phyloP scores from a whole-genome alignment of 2,329 filamentous ascomycete species.

The Pestalotiopsis sp. region DNA sequence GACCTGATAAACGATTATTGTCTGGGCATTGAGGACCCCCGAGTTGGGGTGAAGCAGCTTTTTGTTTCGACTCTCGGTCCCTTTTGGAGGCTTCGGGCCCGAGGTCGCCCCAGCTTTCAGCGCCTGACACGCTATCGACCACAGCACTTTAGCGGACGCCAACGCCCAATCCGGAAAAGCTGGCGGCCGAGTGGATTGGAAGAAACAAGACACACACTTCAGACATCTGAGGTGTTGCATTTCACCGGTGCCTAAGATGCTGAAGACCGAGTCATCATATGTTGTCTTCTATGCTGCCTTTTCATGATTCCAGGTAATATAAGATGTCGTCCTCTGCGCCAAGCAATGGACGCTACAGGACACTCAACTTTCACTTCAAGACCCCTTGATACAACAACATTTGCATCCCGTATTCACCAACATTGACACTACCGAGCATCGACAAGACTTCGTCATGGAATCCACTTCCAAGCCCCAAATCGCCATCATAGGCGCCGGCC shows the following conservation, averaged over 20 bases:
- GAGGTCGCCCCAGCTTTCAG: background rate
- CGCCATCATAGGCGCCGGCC: slow-evolving; percentile 47
- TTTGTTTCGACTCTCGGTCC: background rate
- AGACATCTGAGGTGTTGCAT: background rate
- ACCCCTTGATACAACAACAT: background rate
- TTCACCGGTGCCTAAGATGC: background rate
- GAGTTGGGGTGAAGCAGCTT: background rate
- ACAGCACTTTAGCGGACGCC: background rate
- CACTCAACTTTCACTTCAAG: background rate
- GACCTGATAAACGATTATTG: background rate
- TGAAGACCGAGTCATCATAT: background rate
- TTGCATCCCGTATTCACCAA: background rate
- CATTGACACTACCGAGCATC: background rate
- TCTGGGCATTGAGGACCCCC: background rate
- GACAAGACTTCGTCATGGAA: background rate
- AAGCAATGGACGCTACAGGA: background rate
- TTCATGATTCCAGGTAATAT: background rate
- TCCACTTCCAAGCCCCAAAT: slow-evolving; percentile 25
- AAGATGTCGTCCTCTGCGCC: background rate
- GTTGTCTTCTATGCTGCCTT: background rate
- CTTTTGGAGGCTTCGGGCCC: background rate
- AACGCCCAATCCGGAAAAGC: background rate
- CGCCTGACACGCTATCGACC: background rate
- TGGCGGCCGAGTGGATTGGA: background rate
- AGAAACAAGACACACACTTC: background rate